Base-by-base conservation (phyloP, 2,329 filamentous ascomycete genomes). In the Verticillium alfalfae region DNA sequence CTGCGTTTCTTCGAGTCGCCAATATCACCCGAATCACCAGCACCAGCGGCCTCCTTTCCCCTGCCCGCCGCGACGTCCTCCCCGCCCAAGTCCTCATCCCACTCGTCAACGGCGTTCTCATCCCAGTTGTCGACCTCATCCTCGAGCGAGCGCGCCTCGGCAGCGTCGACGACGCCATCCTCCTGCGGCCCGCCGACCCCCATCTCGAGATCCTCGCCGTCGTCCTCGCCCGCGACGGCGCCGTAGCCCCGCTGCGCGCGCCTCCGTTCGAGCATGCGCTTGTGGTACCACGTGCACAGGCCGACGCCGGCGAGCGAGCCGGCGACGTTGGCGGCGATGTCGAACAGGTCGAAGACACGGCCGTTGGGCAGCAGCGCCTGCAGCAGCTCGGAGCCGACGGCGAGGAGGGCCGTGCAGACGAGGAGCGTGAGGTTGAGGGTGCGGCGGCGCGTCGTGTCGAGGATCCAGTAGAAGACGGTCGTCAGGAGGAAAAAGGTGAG, bases 71-170 rank as follows among this genome's bases (percentile, higher is more conserved):
- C 64, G 34, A 66, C 61, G 5, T 62, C 64, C 34, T 66, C 67
- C 18, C 69, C 4, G 26, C 26, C 71, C 31, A 82, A 81, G 8
- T 80, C 81, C n/a, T 84, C 82, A 34, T 83, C 83, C 84, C 83
- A 86, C 12, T 81, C 77, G 66, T 87, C 84, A 18, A 78, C 75
- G 2, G 81, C 84, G 65, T 97, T 95, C 77, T 97, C 93, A 70
- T 97, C 93, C 93, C 93, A 97, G 67, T 94, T 92, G 71, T 97
- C 93, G 8, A 97, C 84, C 77, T 96, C 91, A 63, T 94, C 85
- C 67, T 96, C 93, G 22, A 96, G 71, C 22, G 76, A 75, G 36
- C 70, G 69, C 31, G 67, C 62, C 15, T 71, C 67, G 3, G 70
- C 71, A 65, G 58, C 71, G 18, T 75, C 74, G 22, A 78, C 78